These are phyloP conservation scores for Gnaphalium uliginosum DNA, from an alignment of 129 eudicot species.

Conservation along the genomic window DNA sequence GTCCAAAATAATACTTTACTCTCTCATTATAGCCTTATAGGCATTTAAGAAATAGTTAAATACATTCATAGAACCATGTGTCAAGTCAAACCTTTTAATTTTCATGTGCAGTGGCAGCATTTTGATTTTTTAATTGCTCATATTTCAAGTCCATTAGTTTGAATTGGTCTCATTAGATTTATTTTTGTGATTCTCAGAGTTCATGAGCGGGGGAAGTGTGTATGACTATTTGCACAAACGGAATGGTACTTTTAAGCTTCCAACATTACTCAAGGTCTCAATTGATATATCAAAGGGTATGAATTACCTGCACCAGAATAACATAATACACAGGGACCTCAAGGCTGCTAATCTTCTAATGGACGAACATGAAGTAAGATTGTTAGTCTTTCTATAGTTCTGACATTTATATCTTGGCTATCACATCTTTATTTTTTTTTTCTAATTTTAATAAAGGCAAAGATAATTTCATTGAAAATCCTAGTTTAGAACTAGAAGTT, in stretches of 20 bases:
- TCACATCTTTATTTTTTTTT: not conserved
- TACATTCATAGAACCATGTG: not conserved
- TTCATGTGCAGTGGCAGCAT: not conserved
- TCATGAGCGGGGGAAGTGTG: slow-evolving; percentile 97
- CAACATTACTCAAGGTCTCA: slow-evolving; percentile 80
- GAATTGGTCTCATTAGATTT: not conserved
- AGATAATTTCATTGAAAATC: not conserved
- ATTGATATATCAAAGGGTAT: slow-evolving; percentile 94
- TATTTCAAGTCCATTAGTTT: not conserved
- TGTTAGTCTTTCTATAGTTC: slow-evolving; percentile 14
- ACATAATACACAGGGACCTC: slow-evolving; percentile 94
- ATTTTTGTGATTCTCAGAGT: slow-evolving; percentile 50
- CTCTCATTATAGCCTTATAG: slow-evolving; percentile 3
- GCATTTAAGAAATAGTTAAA: not conserved
- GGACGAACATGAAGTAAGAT: slow-evolving; percentile 97
- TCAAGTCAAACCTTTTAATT: slow-evolving; percentile 8
- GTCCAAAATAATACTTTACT: not conserved
- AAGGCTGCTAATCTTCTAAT: slow-evolving; percentile 99
- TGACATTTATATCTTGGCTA: slow-evolving; percentile 1
- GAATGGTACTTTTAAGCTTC: slow-evolving; percentile 89
- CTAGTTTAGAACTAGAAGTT: not conserved
- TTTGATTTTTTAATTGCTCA: not conserved
- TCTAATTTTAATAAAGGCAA: not conserved
- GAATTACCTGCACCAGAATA: slow-evolving; percentile 97
- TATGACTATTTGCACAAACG: slow-evolving; percentile 94